Percentiles rank a stretch among this genome's conserved stretches.
These are phyloP conservation scores for Acacia crassicarpa DNA, from an alignment of 306 rosid species.

Conservation along the genomic window DNA sequence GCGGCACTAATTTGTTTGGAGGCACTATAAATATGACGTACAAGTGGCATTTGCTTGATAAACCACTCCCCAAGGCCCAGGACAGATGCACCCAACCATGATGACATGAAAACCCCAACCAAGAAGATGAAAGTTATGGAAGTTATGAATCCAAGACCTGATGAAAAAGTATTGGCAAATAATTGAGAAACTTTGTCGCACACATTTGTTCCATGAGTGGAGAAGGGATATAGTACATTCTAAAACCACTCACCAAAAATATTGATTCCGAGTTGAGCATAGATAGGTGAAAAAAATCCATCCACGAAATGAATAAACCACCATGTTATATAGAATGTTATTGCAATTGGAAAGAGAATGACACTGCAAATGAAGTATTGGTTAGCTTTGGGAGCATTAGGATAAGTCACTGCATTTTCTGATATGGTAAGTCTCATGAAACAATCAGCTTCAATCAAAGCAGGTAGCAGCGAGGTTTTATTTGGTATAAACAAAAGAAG, in stretches of 20 bases:
- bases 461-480: not conserved
- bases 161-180: slow-evolving; percentile 27
- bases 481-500: not conserved
- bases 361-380: slow-evolving; percentile 59
- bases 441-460: not conserved
- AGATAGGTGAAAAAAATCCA: slow-evolving; percentile 94
- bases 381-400: slow-evolving; percentile 20
- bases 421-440: not conserved
- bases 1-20: slow-evolving; percentile 98
- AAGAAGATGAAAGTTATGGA: slow-evolving; percentile 90
- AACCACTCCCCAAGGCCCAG: slow-evolving; percentile 97
- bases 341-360: slow-evolving; percentile 88
- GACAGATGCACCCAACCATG: slow-evolving; percentile 99
- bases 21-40: slow-evolving; percentile 90
- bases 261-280: slow-evolving; percentile 84
- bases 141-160: slow-evolving; percentile 95
- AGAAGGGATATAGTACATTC: slow-evolving; percentile 34
- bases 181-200: not conserved
- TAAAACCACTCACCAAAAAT: slow-evolving; percentile 76
- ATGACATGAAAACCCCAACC: slow-evolving; percentile 97
- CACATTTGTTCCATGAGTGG: not conserved
- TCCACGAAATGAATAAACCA: slow-evolving; percentile 99
- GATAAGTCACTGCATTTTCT: not conserved
- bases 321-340: slow-evolving; percentile 98
- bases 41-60: slow-evolving; percentile 95